Conservation (phyloP, 371 early-diverging fungal genomes). For the Homolaphlyctis polyrhiza region DNA sequence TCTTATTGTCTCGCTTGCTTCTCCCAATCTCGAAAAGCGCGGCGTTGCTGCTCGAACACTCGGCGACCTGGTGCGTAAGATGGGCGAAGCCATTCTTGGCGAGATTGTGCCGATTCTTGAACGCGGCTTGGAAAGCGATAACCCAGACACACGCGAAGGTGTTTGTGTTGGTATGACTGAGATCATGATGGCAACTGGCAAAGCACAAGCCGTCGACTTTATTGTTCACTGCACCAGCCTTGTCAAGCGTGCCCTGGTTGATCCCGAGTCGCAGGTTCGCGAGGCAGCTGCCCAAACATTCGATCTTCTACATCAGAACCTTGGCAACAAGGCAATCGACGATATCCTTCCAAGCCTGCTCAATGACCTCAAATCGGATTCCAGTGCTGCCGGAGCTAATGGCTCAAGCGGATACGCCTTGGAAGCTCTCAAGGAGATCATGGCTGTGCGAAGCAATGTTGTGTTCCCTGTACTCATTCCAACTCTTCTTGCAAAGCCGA, state of each 20-base stretch:
- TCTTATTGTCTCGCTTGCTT: slow-evolving; percentile 74
- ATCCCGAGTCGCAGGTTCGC: slow-evolving; percentile 65
- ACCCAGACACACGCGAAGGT: slow-evolving; percentile 71
- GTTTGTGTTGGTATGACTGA: slow-evolving; percentile 90
- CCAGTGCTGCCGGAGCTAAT: slow-evolving; percentile 48
- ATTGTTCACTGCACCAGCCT: slow-evolving; percentile 73
- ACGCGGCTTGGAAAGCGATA: slow-evolving; percentile 62
- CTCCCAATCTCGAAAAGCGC: slow-evolving; percentile 59
- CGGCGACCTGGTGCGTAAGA: slow-evolving; percentile 91
- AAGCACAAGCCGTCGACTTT: slow-evolving; percentile 76
- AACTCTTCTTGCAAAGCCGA: slow-evolving; percentile 80
- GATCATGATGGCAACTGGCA: slow-evolving; percentile 81
- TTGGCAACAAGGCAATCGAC: slow-evolving; percentile 89
- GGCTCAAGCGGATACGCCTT: slow-evolving; percentile 61
- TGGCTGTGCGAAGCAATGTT: slow-evolving; percentile 89
- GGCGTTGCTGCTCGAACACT: slow-evolving; percentile 82
- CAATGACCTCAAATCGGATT: slow-evolving; percentile 60
- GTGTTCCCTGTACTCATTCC: slow-evolving; percentile 96
- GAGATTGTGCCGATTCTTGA: slow-evolving; percentile 87
- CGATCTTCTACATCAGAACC: slow-evolving; percentile 82
- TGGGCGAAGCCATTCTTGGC: slow-evolving; percentile 84
- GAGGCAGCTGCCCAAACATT: slow-evolving; percentile 93
- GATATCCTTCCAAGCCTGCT: slow-evolving; percentile 84
- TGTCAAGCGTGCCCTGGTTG: slow-evolving; percentile 66
- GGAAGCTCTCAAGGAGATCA: slow-evolving; percentile 92